A percentile compares a stretch with the other conserved stretches of the same genome.
Conservation (phyloP, 169 alveolate species). For the Cryptosporidium sp. region DNA sequence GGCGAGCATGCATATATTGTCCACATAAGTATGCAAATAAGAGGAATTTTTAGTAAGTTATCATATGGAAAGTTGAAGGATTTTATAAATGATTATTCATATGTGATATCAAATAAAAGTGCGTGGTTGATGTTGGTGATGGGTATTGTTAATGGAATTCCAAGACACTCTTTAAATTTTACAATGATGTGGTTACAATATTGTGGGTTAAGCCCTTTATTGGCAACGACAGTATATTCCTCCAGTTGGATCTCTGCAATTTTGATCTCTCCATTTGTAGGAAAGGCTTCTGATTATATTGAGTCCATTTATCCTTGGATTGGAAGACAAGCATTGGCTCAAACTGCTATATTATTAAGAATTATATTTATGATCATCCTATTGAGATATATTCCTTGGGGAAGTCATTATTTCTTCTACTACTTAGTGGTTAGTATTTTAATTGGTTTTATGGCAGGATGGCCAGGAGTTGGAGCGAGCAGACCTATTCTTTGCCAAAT, state of each 20-base stretch:
- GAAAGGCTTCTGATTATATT: slow-evolving; percentile 79
- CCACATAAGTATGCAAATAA: background rate
- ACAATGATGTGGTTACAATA: slow-evolving; percentile 82
- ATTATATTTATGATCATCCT: slow-evolving; percentile 77
- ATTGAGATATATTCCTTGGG: slow-evolving; percentile 79
- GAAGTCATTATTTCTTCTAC: slow-evolving; percentile 75
- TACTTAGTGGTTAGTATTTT: slow-evolving; percentile 77
- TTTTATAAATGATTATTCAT: slow-evolving; percentile 55
- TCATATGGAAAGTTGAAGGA: background rate
- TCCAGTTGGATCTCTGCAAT: slow-evolving; percentile 81
- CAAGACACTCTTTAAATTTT: slow-evolving; percentile 79
- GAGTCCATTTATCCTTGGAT: slow-evolving; percentile 77
- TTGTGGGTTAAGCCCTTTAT: slow-evolving; percentile 80
- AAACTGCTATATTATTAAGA: slow-evolving; percentile 77
- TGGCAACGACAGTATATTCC: slow-evolving; percentile 78
- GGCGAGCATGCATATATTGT: background rate
- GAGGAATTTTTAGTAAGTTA: background rate
- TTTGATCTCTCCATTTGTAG: slow-evolving; percentile 80
- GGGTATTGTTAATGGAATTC: slow-evolving; percentile 82
- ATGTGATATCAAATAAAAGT: slow-evolving; percentile 79
- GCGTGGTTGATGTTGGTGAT: slow-evolving; percentile 80
- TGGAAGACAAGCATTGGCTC: slow-evolving; percentile 80
- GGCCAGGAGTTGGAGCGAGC: slow-evolving; percentile 81
- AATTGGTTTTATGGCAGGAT: slow-evolving; percentile 82
- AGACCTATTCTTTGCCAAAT: slow-evolving; percentile 80